Conservation (phyloP, 2,329 filamentous ascomycete genomes). For the Nemania diffusa region DNA sequence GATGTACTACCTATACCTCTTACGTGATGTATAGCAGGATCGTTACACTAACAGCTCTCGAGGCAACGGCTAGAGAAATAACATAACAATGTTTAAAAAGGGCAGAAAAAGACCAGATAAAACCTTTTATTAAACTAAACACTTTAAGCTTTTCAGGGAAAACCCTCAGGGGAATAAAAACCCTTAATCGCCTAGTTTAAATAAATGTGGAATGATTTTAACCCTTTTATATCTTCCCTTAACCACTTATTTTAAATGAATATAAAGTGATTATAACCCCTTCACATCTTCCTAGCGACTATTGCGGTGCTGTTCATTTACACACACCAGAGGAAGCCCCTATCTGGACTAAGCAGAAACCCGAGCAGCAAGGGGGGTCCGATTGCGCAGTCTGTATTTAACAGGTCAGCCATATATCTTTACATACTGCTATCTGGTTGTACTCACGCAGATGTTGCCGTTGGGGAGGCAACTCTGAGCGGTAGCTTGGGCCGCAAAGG, state of each 20-base stretch:
- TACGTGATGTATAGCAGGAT: not conserved
- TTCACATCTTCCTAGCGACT: not conserved
- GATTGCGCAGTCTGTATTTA: not conserved
- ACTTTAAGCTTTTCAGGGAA: not conserved
- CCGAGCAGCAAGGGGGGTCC: not conserved
- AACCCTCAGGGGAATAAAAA: slow-evolving; percentile 1
- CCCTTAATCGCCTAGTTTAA: not conserved
- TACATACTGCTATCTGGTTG: not conserved
- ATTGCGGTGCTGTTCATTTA: not conserved
- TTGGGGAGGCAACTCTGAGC: not conserved
- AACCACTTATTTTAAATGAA: not conserved
- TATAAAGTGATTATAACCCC: not conserved
- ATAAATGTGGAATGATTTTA: not conserved
- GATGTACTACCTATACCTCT: slow-evolving; percentile 1
- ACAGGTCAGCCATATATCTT: not conserved
- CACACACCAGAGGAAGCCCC: not conserved
- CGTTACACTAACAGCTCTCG: not conserved
- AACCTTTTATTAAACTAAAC: not conserved
- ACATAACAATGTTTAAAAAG: not conserved
- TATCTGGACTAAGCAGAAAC: not conserved
- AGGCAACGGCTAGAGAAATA: not conserved
- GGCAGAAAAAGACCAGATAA: not conserved
- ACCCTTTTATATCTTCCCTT: not conserved
- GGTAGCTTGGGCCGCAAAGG: not conserved
- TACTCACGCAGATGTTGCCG: not conserved